A percentile compares a stretch with the other conserved stretches of the same genome.
These are phyloP conservation scores for Drechmeria coniospora DNA, from an alignment of 2,329 filamentous ascomycete species.

Conservation along the genomic window DNA sequence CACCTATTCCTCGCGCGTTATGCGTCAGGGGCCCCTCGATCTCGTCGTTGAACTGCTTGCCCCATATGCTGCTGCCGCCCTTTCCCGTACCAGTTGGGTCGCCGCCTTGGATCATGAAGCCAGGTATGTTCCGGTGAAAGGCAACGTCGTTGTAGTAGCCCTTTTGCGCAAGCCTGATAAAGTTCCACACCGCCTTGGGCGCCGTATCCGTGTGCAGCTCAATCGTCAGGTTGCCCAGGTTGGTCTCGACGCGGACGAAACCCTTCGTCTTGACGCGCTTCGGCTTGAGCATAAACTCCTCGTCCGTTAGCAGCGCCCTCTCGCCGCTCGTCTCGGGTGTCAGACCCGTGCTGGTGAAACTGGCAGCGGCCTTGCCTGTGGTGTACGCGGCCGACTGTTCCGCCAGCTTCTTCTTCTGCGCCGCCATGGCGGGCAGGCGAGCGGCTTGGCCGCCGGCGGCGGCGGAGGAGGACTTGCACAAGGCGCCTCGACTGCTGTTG, in stretches of 20 bases:
- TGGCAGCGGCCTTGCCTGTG: slow-evolving; percentile 79
- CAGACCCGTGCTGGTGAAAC: slow-evolving; percentile 86
- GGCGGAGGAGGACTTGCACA: slow-evolving; percentile 19
- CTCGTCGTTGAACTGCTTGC: slow-evolving; percentile 86
- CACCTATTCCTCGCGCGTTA: slow-evolving; percentile 53
- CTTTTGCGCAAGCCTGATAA: slow-evolving; percentile 70
- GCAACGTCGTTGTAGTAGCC: slow-evolving; percentile 75
- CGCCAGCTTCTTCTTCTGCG: slow-evolving; percentile 40
- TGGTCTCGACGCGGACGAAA: slow-evolving; percentile 82
- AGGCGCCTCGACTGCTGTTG: slow-evolving; percentile 33
- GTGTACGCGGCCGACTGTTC: slow-evolving; percentile 86
- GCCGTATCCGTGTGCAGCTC: slow-evolving; percentile 85
- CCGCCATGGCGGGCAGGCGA: slow-evolving; percentile 3
- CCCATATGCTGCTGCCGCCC: slow-evolving; percentile 85
- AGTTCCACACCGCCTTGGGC: slow-evolving; percentile 94
- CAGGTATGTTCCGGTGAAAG: slow-evolving; percentile 88
- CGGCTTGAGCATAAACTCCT: slow-evolving; percentile 93
- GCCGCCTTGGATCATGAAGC: slow-evolving; percentile 96
- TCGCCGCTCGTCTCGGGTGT: slow-evolving; percentile 84
- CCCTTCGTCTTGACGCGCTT: slow-evolving; percentile 79
- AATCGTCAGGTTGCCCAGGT: slow-evolving; percentile 68
- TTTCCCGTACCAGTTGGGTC: slow-evolving; percentile 86
- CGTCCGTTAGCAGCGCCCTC: slow-evolving; percentile 72
- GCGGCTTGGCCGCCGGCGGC: slow-evolving; percentile 1
- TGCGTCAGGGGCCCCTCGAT: slow-evolving; percentile 83